These are phyloP conservation scores for Cardamine chenopodiifolia DNA, from an alignment of 345 rosid genomes.

Conservation along the genomic window DNA sequence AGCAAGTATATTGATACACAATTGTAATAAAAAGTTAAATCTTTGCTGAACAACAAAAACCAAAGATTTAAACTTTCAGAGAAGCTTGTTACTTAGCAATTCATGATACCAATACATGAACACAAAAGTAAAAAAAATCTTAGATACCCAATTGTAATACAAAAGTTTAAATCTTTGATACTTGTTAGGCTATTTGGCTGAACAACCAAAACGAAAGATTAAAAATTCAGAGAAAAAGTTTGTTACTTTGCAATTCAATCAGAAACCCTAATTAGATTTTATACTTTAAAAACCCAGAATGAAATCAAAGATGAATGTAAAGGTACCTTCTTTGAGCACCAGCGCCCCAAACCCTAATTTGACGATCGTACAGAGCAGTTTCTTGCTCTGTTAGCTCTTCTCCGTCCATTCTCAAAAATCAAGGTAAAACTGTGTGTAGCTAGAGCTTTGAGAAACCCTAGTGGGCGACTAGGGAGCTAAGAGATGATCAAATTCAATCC, in stretches of 20 bases:
- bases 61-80: too few relatives aligned
- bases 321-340: slow-evolving; percentile 87
- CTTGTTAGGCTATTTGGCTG: neutral
- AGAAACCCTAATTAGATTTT: neutral
- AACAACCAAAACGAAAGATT: neutral
- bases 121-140: too few relatives aligned
- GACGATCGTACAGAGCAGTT: slow-evolving; percentile 91
- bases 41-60: too few relatives aligned
- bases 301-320: neutral
- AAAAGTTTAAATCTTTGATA: neutral
- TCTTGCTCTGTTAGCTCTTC: slow-evolving; percentile 97
- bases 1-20: too few relatives aligned
- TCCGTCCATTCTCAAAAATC: slow-evolving; percentile 57
- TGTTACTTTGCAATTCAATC: neutral
- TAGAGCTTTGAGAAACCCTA: slow-evolving; percentile 19
- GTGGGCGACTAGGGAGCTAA: neutral
- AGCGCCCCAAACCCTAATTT: slow-evolving; percentile 99
- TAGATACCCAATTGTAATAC: too few relatives aligned
- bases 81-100: too few relatives aligned
- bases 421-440: slow-evolving; percentile 21
- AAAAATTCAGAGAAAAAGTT: neutral
- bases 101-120: too few relatives aligned
- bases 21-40: too few relatives aligned
- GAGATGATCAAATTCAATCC: slow-evolving; percentile 1
- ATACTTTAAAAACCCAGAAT: neutral